A percentile compares a stretch with the other conserved stretches of the same genome.
Conservation (phyloP, 1,139 yeast species). For the Hyphopichia wangnamkhiaoensis region DNA sequence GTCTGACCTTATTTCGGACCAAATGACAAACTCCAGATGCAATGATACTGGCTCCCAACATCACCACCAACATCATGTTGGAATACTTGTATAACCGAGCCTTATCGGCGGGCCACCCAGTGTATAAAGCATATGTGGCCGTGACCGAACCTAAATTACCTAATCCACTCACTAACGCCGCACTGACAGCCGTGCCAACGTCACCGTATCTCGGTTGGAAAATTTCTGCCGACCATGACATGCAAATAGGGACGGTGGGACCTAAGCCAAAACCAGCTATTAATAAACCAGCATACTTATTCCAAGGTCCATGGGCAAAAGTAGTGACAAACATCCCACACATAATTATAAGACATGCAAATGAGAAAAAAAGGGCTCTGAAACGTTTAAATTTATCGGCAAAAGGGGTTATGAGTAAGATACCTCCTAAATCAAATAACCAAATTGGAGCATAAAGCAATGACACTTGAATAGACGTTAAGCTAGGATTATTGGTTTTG, state of each 20-base stretch:
- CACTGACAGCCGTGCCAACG: constrained; percentile 79
- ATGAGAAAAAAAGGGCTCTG: constrained; percentile 63
- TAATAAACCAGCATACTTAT: constrained; percentile 74
- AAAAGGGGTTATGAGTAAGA: constrained; percentile 72
- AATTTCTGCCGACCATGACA: constrained; percentile 85
- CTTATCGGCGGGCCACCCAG: constrained; percentile 84
- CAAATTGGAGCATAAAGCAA: constrained; percentile 86
- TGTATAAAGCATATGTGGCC: constrained; percentile 80
- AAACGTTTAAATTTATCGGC: constrained; percentile 65
- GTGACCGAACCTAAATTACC: constrained; percentile 87
- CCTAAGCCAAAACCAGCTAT: constrained; percentile 87
- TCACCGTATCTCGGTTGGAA: constrained; percentile 75
- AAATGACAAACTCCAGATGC: constrained; percentile 40
- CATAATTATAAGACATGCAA: constrained; percentile 66
- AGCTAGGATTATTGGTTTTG: constrained; percentile 58
- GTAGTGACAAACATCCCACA: constrained; percentile 76
- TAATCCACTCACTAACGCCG: constrained; percentile 81
- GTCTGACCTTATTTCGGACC: constrained; percentile 20
- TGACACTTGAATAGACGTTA: constrained; percentile 70
- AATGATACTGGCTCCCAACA: constrained; percentile 71
- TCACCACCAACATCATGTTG: constrained; percentile 81
- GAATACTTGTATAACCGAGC: constrained; percentile 63
- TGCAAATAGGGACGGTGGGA: constrained; percentile 85
- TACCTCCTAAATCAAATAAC: constrained; percentile 83
- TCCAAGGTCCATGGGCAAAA: constrained; percentile 73